These are phyloP conservation scores for Sclerotinia trifoliorum DNA, from an alignment of 2,329 filamentous ascomycete genomes.

Conservation along the genomic window DNA sequence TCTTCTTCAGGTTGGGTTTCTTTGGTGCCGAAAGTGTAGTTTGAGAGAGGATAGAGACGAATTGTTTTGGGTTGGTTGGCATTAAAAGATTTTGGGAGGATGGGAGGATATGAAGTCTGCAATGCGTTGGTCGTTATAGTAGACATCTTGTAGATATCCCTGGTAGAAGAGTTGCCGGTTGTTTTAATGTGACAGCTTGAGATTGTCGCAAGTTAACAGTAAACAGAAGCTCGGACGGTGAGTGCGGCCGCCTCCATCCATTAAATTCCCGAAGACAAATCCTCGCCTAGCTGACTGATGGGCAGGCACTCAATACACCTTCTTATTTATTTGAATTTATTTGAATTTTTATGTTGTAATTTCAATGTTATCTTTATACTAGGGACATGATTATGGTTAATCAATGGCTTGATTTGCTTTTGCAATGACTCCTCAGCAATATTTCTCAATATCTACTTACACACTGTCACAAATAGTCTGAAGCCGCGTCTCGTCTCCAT, in stretches of 20 bases:
- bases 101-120: slow-evolving; percentile 76
- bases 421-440: no score
- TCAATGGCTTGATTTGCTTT: not conserved
- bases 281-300: not conserved
- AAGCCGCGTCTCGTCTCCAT: not conserved
- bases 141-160: slow-evolving; percentile 60
- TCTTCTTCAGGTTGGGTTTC: slow-evolving; percentile 98
- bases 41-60: slow-evolving; percentile 89
- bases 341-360: not conserved
- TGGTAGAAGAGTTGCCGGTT: not conserved
- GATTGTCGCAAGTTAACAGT: slow-evolving; percentile 2
- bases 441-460: not conserved
- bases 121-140: slow-evolving; percentile 75
- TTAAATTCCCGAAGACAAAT: not conserved
- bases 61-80: slow-evolving; percentile 87
- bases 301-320: not conserved
- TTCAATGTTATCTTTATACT: not conserved
- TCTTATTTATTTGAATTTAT: not conserved
- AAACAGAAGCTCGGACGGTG: slow-evolving; percentile 18
- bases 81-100: slow-evolving; percentile 79
- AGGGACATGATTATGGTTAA: not conserved
- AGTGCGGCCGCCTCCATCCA: not conserved
- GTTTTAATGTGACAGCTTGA: slow-evolving; percentile 5
- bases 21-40: slow-evolving; percentile 98
- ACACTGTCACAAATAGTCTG: not conserved